Evolutionary conservation across 768 basidiomycete species (phyloP).

Genomic region (Kwoniella newhampshirensis): DNA sequence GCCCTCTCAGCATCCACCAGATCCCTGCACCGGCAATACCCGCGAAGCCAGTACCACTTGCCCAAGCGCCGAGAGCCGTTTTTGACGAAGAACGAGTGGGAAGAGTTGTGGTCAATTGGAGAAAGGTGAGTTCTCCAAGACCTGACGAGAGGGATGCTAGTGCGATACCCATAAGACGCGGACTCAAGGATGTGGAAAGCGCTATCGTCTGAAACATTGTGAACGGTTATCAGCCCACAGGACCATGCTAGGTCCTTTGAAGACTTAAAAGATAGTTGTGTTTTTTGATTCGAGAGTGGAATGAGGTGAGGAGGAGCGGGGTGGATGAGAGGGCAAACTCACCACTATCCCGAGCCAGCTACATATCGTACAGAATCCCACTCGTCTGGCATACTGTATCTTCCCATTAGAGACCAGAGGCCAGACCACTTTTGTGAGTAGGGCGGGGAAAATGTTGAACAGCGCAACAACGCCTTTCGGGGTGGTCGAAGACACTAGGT

Average conservation of each 20-base stretch:
- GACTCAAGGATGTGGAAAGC: conserved; percentile 63
- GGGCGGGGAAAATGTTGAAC: conserved; percentile 87
- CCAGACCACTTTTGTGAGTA: conserved; percentile 86
- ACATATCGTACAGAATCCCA: conserved; percentile 71
- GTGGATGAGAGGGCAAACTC: conserved; percentile 47
- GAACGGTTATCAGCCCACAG: not conserved
- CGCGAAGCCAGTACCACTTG: conserved; percentile 90
- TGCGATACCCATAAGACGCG: conserved; percentile 75
- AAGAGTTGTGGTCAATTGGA: conserved; percentile 70
- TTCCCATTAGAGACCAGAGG: conserved; percentile 84
- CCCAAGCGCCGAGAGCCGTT: conserved; percentile 88
- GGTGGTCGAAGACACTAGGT: conserved; percentile 84
- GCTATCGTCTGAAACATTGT: conserved; percentile 74
- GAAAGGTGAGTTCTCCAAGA: conserved; percentile 88
- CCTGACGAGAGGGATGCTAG: conserved; percentile 87
- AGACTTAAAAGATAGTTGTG: not conserved
- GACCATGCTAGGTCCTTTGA: not conserved
- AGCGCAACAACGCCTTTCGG: conserved; percentile 94
- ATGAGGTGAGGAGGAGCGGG: not conserved
- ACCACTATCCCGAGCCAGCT: conserved; percentile 87
- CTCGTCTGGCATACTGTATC: conserved; percentile 73
- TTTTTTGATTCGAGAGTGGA: not conserved
- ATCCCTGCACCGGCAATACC: conserved; percentile 87
- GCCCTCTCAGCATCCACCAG: conserved; percentile 87
- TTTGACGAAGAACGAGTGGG: conserved; percentile 54